A percentile compares a stretch with the other conserved stretches of the same genome.
These are phyloP conservation scores for Lactarius sp. DNA, from an alignment of 768 basidiomycete species.

Conservation along the genomic window DNA sequence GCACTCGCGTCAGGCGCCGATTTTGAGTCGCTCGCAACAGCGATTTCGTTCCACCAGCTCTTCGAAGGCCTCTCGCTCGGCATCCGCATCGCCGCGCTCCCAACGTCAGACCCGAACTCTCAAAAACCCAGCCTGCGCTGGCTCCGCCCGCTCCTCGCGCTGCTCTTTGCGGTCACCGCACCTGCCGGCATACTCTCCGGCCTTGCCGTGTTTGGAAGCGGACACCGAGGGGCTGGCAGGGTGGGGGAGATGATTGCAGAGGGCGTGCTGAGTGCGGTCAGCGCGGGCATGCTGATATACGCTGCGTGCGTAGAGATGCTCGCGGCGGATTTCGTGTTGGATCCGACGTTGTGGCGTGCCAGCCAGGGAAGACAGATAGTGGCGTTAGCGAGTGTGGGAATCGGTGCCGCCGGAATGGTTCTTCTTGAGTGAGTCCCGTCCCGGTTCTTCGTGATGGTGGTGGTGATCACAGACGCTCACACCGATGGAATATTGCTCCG, in stretches of 20 bases:
- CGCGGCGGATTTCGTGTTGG: conserved; percentile 79
- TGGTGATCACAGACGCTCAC: background rate
- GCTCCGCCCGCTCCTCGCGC: conserved; percentile 50
- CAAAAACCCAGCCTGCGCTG: conserved; percentile 24
- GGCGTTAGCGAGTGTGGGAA: conserved; percentile 55
- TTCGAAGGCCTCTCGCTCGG: conserved; percentile 83
- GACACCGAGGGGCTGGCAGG: conserved; percentile 32
- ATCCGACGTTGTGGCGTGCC: conserved; percentile 47
- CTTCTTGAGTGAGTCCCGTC: conserved; percentile 39
- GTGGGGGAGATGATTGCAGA: conserved; percentile 53
- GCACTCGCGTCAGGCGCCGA: conserved; percentile 64
- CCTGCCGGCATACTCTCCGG: conserved; percentile 65
- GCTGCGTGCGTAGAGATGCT: conserved; percentile 85
- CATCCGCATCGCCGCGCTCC: conserved; percentile 69
- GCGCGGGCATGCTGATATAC: conserved; percentile 80
- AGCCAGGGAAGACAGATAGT: conserved; percentile 41
- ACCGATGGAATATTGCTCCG: background rate
- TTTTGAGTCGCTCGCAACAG: conserved; percentile 68
- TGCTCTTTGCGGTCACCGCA: conserved; percentile 69
- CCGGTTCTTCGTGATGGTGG: background rate
- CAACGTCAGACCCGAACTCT: conserved; percentile 32
- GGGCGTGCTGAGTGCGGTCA: conserved; percentile 76
- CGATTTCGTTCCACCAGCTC: conserved; percentile 76
- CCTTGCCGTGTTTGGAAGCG: conserved; percentile 41
- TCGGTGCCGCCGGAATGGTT: conserved; percentile 64